A percentile compares a stretch with the other conserved stretches of the same genome.
These are phyloP conservation scores for Rhodamnia rubescens DNA, from an alignment of 345 rosid genomes.

Conservation along the genomic window DNA sequence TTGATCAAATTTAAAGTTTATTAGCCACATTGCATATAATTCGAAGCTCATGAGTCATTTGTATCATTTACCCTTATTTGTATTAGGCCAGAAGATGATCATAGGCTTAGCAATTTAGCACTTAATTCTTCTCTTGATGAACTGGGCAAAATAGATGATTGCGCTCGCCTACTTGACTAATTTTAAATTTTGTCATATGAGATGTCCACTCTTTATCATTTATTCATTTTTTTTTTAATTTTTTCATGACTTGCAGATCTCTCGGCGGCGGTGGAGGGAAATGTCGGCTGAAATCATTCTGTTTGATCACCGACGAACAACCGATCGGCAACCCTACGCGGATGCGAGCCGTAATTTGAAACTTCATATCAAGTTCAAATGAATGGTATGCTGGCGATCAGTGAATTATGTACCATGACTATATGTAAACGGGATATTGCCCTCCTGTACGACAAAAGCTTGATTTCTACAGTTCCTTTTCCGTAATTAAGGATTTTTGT, in stretches of 20 bases:
- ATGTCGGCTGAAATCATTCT: neutral
- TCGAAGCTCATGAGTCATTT: no score
- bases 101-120: neutral
- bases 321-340: neutral
- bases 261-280: neutral
- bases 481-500: neutral
- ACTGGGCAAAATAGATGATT: neutral
- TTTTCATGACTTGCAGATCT: neutral
- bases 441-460: neutral
- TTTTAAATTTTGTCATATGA: neutral
- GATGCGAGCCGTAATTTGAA: neutral
- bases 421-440: neutral
- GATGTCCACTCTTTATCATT: neutral
- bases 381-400: neutral
- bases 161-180: neutral
- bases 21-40: no score
- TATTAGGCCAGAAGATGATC: neutral
- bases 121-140: neutral
- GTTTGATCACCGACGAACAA: rapidly evolving
- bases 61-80: no score
- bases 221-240: neutral
- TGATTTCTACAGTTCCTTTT: neutral
- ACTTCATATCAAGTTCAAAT: neutral
- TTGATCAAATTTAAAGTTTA: no score
- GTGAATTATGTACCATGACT: neutral